phyloP scores from a whole-genome alignment of 2,329 filamentous ascomycete genomes.

The Colletotrichum horii region DNA sequence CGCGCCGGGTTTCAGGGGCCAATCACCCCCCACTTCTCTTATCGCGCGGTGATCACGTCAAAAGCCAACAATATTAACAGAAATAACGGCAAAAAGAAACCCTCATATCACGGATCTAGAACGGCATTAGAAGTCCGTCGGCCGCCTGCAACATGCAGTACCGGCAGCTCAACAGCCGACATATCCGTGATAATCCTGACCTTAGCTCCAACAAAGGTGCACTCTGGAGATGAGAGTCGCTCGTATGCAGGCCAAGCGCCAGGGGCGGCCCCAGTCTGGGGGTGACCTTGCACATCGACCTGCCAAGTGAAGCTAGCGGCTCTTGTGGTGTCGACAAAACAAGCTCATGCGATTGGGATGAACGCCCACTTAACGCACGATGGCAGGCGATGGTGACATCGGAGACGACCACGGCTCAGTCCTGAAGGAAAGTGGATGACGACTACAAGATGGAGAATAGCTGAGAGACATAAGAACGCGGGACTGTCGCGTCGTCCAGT shows the following conservation, averaged over 20 bases:
- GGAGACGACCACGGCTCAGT: not conserved
- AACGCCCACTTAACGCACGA: not conserved
- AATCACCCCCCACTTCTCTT: not conserved
- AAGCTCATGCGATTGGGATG: not conserved
- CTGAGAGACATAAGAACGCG: not conserved
- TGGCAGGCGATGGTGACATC: not conserved
- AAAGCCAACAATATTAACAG: not conserved
- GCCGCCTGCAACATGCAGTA: not conserved
- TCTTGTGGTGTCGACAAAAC: not conserved
- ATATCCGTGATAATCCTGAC: not conserved
- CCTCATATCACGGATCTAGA: not conserved
- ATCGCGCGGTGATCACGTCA: not conserved
- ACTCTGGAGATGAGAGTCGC: not conserved
- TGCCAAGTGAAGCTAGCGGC: conserved; percentile 14
- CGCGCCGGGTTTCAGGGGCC: not conserved
- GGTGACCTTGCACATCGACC: not conserved
- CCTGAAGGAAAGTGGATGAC: not conserved
- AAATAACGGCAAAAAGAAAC: not conserved
- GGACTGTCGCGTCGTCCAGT: not conserved
- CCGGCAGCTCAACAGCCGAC: not conserved
- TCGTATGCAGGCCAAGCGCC: not conserved
- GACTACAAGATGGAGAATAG: not conserved
- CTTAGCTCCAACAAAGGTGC: not conserved
- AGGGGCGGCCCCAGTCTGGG: not conserved
- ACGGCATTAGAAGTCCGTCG: not conserved